Evolutionary conservation across 345 rosid genomes (phyloP), one percentile per base, ranked within the genome.

Genomic region (Stellera chamaejasme): DNA sequence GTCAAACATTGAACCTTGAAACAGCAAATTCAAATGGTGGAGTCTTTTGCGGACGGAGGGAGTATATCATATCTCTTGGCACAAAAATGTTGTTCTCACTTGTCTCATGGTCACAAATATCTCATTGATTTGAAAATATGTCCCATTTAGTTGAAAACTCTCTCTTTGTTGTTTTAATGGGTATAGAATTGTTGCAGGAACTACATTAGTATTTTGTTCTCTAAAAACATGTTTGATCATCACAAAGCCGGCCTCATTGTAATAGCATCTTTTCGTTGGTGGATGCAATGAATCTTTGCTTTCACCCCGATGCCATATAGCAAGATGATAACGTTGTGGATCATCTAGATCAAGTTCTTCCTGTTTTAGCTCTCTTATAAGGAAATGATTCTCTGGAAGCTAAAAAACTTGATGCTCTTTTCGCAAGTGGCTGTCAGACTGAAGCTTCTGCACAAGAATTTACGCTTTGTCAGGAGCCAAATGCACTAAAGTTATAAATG

Each of bases 71-170:
- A 0, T 45, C 25, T 61, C 79, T 77, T 0, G 66, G 60, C 62
- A 85, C 79, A 0, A 6, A 10, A 9, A 82, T 50, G 0, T 87
- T 89, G 1, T 49, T 19, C 3, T 10, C 0, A 59, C 85, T 85
- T 0, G 89, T 73, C 23, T 72, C 73, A 66, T 89, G 67, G 15
- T 89, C 97, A 0, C 92, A 64, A 90, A 86, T 13, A 68, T 93
- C 82, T 87, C 93, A n/a, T 84, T 87, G 4, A 73, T 67, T 65
- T 87, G 97, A 56, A 85, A 89, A 27, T 90, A 90, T 6, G 95
- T 87, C 28, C 93, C 95, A 44, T 84, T 87, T 10, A 90, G 70
- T 43, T 96, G 93, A 62, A 90, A 90, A 25, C 73, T 56, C 3
- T 67, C 75, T 54, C 74, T 64, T 67, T 10, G 88, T 86, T 15